phyloP scores from a whole-genome alignment of 1,284 basidiomycete genomes.

The Athelia sp. region DNA sequence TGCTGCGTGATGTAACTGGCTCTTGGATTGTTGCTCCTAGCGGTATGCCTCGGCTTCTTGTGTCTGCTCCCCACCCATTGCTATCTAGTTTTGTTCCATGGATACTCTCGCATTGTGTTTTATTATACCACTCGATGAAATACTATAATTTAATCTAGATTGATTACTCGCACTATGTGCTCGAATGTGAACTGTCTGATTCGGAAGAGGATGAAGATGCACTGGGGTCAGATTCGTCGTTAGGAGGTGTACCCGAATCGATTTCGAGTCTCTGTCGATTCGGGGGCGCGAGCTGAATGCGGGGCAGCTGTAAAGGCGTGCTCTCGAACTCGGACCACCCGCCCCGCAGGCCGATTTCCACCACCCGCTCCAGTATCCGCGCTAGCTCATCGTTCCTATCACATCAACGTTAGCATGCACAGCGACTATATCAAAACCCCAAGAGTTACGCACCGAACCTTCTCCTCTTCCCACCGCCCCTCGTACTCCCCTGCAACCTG shows the following conservation, averaged over 20 bases:
- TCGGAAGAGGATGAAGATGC: no score
- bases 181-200: no score
- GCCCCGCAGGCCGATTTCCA: constrained; percentile 66
- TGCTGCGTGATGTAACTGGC: not conserved
- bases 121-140: not conserved
- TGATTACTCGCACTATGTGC: no score
- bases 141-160: no score
- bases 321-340: constrained; percentile 63
- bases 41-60: no score
- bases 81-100: constrained; percentile 1
- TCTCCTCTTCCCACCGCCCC: constrained; percentile 37
- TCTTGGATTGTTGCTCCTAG: no score
- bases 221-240: not conserved
- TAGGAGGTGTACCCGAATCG: not conserved
- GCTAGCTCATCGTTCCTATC: constrained; percentile 61
- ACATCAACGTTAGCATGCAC: not conserved
- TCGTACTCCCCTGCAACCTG: constrained; percentile 40
- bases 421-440: not conserved
- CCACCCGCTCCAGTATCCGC: constrained; percentile 61
- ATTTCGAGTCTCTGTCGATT: not conserved
- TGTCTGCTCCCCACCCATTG: constrained; percentile 3
- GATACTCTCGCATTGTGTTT: not conserved
- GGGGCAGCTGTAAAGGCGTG: constrained; percentile 46
- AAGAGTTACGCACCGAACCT: constrained; percentile 36
- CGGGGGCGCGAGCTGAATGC: constrained; percentile 26